Conservation (phyloP, 2,329 filamentous ascomycete species). For the Botrytis deweyae region DNA sequence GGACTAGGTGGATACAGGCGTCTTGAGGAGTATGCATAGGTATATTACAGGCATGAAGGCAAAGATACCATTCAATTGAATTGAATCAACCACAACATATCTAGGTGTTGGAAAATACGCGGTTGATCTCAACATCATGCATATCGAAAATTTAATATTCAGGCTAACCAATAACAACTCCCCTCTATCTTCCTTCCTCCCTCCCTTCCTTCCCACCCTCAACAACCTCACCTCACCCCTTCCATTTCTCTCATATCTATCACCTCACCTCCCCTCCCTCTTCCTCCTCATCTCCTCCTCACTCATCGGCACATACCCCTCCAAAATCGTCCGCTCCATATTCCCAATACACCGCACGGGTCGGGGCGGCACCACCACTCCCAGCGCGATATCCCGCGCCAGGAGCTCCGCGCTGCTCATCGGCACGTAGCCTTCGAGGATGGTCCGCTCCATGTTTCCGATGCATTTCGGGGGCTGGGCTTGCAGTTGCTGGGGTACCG, state of each 20-base stretch:
- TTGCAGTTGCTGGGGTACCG: too few species aligned
- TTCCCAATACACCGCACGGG: slow-evolving; percentile 14
- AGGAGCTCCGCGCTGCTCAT: background rate
- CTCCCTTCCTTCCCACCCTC: background rate
- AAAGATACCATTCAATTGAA: background rate
- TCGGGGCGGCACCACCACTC: background rate
- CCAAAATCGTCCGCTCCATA: slow-evolving; percentile 20
- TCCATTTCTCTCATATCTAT: too few species aligned
- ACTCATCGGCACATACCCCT: background rate
- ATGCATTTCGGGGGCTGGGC: background rate
- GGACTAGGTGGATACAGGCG: slow-evolving; percentile 15
- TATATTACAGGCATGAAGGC: slow-evolving; percentile 2
- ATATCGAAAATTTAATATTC: background rate
- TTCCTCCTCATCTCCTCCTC: background rate
- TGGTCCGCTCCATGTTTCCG: background rate
- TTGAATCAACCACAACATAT: background rate
- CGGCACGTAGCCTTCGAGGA: background rate
- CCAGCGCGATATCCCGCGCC: background rate
- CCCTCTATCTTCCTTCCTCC: background rate
- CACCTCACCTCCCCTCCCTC: background rate
- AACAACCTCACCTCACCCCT: background rate
- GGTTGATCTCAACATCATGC: background rate
- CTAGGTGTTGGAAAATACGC: background rate
- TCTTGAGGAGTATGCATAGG: slow-evolving; percentile 4
- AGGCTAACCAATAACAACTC: background rate